phyloP scores from a whole-genome alignment of 192 early-diverging fungal genomes.

The Thoreauomyces humboldtii region DNA sequence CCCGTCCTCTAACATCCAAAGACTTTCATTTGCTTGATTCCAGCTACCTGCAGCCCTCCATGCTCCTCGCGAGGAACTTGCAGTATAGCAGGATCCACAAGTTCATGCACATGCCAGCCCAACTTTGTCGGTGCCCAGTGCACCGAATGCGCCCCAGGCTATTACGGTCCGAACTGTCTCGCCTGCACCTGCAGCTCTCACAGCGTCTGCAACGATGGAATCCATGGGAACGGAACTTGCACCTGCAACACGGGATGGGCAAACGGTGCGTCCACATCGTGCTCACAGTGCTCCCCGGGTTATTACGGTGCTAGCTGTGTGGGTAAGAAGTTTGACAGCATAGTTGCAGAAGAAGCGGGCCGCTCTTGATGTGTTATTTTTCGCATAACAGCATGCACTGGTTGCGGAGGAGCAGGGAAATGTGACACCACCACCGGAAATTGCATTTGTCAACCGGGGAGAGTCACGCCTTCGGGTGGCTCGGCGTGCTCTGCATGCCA shows the following conservation, averaged over 20 bases:
- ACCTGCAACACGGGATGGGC: constrained; percentile 4
- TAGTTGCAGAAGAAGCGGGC: background rate
- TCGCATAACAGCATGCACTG: constrained; percentile 4
- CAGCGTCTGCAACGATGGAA: constrained; percentile 9
- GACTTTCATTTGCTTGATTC: background rate
- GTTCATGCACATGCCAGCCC: background rate
- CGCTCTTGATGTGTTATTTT: background rate
- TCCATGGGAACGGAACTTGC: constrained; percentile 23
- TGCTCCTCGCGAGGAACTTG: constrained; percentile 4
- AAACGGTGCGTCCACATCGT: background rate
- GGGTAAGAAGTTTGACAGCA: background rate
- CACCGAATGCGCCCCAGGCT: constrained; percentile 4
- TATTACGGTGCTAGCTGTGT: constrained; percentile 6
- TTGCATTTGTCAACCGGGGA: constrained; percentile 13
- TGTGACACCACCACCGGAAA: constrained; percentile 12
- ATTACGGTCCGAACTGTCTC: constrained; percentile 8
- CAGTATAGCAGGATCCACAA: background rate
- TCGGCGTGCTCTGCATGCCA: constrained; percentile 12
- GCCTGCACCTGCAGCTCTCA: background rate
- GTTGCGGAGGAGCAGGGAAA: constrained; percentile 10
- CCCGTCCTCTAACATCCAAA: background rate
- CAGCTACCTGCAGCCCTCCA: constrained; percentile 12
- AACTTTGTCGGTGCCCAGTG: constrained; percentile 2
- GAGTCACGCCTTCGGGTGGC: too few relatives aligned
- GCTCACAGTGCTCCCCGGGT: constrained; percentile 4